Base-by-base conservation (phyloP, 768 basidiomycete species). In the Amanita polypyramis region DNA sequence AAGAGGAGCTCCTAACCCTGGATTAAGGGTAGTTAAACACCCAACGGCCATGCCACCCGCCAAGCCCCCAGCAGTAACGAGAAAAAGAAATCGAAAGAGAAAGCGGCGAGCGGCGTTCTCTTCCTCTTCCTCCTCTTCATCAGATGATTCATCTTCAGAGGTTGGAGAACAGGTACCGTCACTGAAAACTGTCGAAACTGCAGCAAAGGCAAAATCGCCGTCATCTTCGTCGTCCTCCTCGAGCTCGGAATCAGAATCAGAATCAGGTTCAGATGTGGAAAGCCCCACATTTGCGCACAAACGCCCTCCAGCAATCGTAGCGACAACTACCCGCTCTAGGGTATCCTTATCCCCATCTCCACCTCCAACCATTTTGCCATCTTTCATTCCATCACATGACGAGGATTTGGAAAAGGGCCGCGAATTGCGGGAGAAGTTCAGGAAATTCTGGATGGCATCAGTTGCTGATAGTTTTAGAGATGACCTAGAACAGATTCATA, bases 371-470 rank as follows among this genome's bases (percentile, higher is more conserved):
- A 56, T 61, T 20, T 65, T 85, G 8, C 84, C 83, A 0, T 67
- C 83, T 1, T 85, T 88, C 56, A 56, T 83, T 10, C 68, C 77
- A 3, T 52, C 63, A 14, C 53, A 54, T 14, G 43, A 58, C 19
- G 63, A 68, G 27, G 58, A 63, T 5, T 55, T 59, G 11, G 62
- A 70, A 39, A 62, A 68, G 25, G 82, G 89, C 51, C 65, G 73
- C 37, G 58, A 60, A 6, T 60, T 90, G 58, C 81, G 79, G 56
- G 77, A 77, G 29, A 76, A 70, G 37, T 92, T 92, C 60, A 69
- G 82, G 47, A 81, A 82, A 61, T 91, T 92, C 58, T 92, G 89
- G 89, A 89, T 92, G 87, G 66, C 77, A 2, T 78, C 82, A 0
- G 74, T 91, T 5, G 85, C 80, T 1, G 85, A 90, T 59, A 87